phyloP scores from a whole-genome alignment of 2,329 filamentous ascomycete species.

The Thielaviopsis populi region DNA sequence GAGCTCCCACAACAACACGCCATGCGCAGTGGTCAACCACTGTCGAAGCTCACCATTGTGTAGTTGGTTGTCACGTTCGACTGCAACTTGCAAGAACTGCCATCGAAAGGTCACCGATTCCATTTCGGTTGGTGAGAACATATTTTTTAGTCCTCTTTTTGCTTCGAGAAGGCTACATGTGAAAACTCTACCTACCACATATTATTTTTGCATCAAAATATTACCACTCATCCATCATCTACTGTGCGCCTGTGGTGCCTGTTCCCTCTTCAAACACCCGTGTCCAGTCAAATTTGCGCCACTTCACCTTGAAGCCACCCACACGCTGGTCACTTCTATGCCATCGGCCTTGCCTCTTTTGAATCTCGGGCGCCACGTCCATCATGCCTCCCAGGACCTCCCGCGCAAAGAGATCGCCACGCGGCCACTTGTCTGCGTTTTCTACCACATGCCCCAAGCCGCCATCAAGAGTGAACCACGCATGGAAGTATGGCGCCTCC shows the following conservation, averaged over 20 bases:
- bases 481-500: constrained; percentile 98
- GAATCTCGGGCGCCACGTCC: constrained; percentile 62
- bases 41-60: constrained; percentile 16
- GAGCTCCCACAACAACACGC: background rate
- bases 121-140: constrained; percentile 1
- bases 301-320: constrained; percentile 67
- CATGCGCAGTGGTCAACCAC: constrained; percentile 14
- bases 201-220: background rate
- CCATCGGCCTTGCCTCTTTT: constrained; percentile 88
- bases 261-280: constrained; percentile 35
- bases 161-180: background rate
- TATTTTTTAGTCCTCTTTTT: background rate
- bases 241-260: background rate
- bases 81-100: constrained; percentile 16
- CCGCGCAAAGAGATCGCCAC: constrained; percentile 79
- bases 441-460: constrained; percentile 88
- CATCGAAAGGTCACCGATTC: constrained; percentile 17
- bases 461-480: constrained; percentile 86
- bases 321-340: constrained; percentile 50
- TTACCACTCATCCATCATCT: background rate
- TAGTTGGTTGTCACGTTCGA: constrained; percentile 16
- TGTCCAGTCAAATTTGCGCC: constrained; percentile 88
- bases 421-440: constrained; percentile 70
- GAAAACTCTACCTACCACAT: background rate
- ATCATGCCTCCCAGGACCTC: constrained; percentile 90